phyloP scores from a whole-genome alignment of 495 filamentous ascomycete genomes.

The Lichenothelia convexa region DNA sequence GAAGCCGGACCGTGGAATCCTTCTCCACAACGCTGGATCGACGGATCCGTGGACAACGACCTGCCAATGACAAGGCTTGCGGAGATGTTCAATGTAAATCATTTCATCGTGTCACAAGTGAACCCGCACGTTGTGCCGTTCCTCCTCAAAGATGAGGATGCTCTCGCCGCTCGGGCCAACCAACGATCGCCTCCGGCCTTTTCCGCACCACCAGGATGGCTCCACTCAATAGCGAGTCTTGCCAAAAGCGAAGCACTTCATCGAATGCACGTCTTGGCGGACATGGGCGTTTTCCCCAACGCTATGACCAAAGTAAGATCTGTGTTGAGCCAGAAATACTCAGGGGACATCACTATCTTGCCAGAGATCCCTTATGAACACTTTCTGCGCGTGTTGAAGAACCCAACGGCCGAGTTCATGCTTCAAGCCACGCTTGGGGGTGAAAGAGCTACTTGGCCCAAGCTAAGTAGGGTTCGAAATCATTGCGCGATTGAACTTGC shows the following conservation, averaged over 20 bases:
- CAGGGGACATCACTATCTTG: slow-evolving; percentile 89
- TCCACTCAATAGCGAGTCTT: slow-evolving; percentile 49
- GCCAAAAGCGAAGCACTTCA: slow-evolving; percentile 70
- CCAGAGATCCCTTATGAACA: slow-evolving; percentile 59
- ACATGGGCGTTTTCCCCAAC: slow-evolving; percentile 69
- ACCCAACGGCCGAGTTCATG: slow-evolving; percentile 88
- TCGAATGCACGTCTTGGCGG: slow-evolving; percentile 61
- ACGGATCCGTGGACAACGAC: slow-evolving; percentile 88
- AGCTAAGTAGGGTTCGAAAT: slow-evolving; percentile 62
- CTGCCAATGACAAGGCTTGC: slow-evolving; percentile 79
- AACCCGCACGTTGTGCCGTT: slow-evolving; percentile 92
- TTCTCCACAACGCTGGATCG: slow-evolving; percentile 67
- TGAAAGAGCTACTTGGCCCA: slow-evolving; percentile 81
- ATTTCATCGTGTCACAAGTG: slow-evolving; percentile 93
- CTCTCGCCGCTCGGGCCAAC: slow-evolving; percentile 10
- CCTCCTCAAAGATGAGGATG: slow-evolving; percentile 48
- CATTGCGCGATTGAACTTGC: slow-evolving; percentile 75
- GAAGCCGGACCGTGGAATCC: slow-evolving; percentile 68
- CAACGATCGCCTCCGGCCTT: slow-evolving; percentile 23
- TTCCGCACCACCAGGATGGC: slow-evolving; percentile 33
- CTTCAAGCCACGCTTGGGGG: slow-evolving; percentile 51
- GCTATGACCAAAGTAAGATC: slow-evolving; percentile 59
- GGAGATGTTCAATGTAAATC: slow-evolving; percentile 96
- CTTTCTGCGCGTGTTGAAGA: slow-evolving; percentile 59
- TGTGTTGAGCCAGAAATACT: slow-evolving; percentile 76